Evolutionary conservation across 768 basidiomycete species (phyloP), one percentile per base, ranked within the genome.

Genomic region (Lactarius trivialis): DNA sequence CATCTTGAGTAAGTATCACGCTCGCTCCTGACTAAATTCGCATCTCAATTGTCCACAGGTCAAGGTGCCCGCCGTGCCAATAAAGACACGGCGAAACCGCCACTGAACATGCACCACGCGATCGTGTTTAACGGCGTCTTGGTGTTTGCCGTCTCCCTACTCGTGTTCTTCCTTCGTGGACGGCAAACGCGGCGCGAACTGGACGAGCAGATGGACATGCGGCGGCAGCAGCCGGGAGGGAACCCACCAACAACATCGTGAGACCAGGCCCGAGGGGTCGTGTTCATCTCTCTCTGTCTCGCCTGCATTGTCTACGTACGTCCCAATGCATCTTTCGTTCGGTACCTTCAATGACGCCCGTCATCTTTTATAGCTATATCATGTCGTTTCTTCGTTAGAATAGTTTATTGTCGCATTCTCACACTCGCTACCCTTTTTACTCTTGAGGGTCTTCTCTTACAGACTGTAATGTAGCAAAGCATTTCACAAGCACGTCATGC

Each of bases 41-140:
- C 43, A 7, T 26, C 56, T 19, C 48, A 28, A 15, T 2, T 51
- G 33, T 53, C 51, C 14, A 7, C 33, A 53, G 58, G 14, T 17
- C 78, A 86, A 72, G 80, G 82, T 52, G 87, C 89, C 3, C 77
- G 93, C 17, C 86, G 89, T 50, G 87, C 81, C 12, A 75, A 82
- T 3, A 67, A 7, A 12, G 24, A 77, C 14, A 71, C 78, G 39
- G 89, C 85, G 17, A 71, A 78, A 51, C 91, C 90, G 1, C 90
- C 91, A 1, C 74, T 82, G 33, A 89, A 89, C 72, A 89, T 93
- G 88, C 81, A 72, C 36, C 75, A 77, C 12, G 82, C 83, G 3
- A 73, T 89, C 49, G 83, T 93, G 30, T 82, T 93, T 69, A 82
- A 86, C 30, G 89, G 83, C 3, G 71, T 74, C 0, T 66, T 85